Base-by-base conservation (phyloP, 176 grass and related monocot genomes). In the Musa acuminata region DNA sequence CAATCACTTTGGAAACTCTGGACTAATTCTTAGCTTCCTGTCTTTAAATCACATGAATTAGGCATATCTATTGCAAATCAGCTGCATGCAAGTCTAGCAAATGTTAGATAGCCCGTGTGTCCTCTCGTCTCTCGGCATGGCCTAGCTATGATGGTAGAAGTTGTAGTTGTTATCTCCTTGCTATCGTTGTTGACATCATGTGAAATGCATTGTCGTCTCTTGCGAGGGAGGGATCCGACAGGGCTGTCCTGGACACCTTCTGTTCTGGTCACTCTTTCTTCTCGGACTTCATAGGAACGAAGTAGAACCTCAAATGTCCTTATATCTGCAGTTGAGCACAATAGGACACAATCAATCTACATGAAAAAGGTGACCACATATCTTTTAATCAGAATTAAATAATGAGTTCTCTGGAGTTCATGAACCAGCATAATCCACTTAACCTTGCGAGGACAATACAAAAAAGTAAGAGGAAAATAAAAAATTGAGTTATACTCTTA, bases 261-360 rank as follows among this genome's bases (percentile, higher is more conserved):
- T 60, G 21, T 72, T 80, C 69, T 72, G 24, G 72, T 81, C 12
- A 85, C 68, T 65, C 25, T 63, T 48, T 77, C 76, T 59, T 89
- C 90, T 59, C 74, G 75, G 78, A 98, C 74, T 74, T 98, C 95
- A 43, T 93, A 98, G 0, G 75, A 83, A 14, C 90, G 86, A 55
- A 94, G 83, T 76, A 94, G 84, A 79, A 98, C 87, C 84, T 98
- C 90, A 72, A 91, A 94, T 71, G 95, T 91, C 80, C 95, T 89
- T 78, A 98, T 91, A 82, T 98, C 90, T 98, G 82, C 79, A 85
- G 21, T 59, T 23, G 8, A 75, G 48, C n/a, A 82, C 13, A 72
- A 68, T 11, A 14, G 68, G 0, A 10, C 53, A 67, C 49, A n/a
- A n/a, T 63, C 21, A 82, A 57, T 23, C 22, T 6, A 77, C 11